These are phyloP conservation scores for Aspergillus neotritici DNA, from an alignment of 2,329 filamentous ascomycete species.

Conservation along the genomic window DNA sequence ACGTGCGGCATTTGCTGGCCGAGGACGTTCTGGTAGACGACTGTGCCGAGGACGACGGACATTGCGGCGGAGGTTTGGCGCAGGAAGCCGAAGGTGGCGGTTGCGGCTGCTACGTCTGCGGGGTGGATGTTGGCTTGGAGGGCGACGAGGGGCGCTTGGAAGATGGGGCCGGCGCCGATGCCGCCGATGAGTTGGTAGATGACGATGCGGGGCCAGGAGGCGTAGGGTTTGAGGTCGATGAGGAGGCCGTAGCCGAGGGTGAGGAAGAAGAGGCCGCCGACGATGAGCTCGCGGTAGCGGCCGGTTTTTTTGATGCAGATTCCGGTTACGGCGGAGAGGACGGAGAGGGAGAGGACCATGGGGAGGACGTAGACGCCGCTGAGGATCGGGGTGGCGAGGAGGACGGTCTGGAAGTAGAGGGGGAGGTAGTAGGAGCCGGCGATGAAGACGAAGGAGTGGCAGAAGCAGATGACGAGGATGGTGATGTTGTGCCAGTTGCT, in stretches of 20 bases:
- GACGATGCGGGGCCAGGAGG: conserved; percentile 46
- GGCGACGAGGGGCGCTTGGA: conserved; percentile 58
- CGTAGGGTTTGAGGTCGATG: conserved; percentile 52
- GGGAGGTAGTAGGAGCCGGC: conserved; percentile 73
- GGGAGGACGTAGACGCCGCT: conserved; percentile 72
- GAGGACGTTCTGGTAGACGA: conserved; percentile 41
- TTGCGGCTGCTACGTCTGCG: conserved; percentile 58
- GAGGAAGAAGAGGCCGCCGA: conserved; percentile 53
- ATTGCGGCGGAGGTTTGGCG: conserved; percentile 54
- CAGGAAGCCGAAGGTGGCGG: conserved; percentile 57
- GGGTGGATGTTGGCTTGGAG: conserved; percentile 58
- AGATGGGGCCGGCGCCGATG: conserved; percentile 58
- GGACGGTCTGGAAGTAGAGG: conserved; percentile 75
- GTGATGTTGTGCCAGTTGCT: conserved; percentile 59
- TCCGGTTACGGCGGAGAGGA: conserved; percentile 56
- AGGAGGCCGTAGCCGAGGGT: conserved; percentile 62
- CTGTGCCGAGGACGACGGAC: conserved; percentile 54
- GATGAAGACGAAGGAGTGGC: conserved; percentile 73
- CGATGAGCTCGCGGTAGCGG: conserved; percentile 58
- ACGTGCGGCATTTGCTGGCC: conserved; percentile 26
- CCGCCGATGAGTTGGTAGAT: conserved; percentile 56
- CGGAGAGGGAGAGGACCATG: conserved; percentile 60
- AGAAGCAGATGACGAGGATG: conserved; percentile 61
- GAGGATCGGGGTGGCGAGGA: conserved; percentile 62
- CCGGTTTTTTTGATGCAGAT: conserved; percentile 70